Conservation (phyloP, 768 basidiomycete genomes). For the Glaciozyma antarctica region DNA sequence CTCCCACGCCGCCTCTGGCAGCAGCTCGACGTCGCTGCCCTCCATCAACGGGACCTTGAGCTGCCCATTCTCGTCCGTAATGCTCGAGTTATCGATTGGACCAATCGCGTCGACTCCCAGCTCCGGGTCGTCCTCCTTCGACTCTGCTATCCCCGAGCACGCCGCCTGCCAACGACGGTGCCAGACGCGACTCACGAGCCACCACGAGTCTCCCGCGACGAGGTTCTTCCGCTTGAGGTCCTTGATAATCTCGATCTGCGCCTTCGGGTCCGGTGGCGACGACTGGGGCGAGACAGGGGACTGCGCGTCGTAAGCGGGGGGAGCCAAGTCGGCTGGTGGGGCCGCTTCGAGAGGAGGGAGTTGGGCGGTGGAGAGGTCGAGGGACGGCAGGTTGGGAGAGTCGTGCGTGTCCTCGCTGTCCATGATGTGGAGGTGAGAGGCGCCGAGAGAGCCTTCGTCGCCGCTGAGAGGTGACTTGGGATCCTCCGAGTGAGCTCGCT, state of each 20-base stretch:
- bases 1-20: constrained; percentile 64
- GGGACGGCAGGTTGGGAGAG: neutral
- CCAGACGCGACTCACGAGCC: constrained; percentile 61
- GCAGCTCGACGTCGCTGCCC: constrained; percentile 58
- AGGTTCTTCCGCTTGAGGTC: constrained; percentile 42
- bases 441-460: constrained; percentile 53
- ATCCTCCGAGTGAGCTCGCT: constrained; percentile 38
- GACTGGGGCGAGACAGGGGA: neutral
- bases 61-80: constrained; percentile 52
- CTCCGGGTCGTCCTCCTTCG: constrained; percentile 48
- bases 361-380: constrained; percentile 48
- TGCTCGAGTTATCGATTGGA: constrained; percentile 62
- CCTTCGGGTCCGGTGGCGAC: constrained; percentile 36
- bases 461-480: constrained; percentile 3
- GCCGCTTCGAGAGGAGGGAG: constrained; percentile 10
- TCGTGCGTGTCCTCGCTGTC: neutral
- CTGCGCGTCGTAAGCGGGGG: constrained; percentile 8
- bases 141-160: constrained; percentile 46
- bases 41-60: constrained; percentile 48
- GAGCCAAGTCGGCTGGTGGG: constrained; percentile 47
- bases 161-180: constrained; percentile 66
- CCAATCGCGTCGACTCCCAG: constrained; percentile 41
- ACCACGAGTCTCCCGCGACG: constrained; percentile 66
- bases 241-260: constrained; percentile 50
- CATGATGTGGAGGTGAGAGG: constrained; percentile 41